phyloP scores from a whole-genome alignment of 257 asterid genomes.

The Penstemon davidsonii region DNA sequence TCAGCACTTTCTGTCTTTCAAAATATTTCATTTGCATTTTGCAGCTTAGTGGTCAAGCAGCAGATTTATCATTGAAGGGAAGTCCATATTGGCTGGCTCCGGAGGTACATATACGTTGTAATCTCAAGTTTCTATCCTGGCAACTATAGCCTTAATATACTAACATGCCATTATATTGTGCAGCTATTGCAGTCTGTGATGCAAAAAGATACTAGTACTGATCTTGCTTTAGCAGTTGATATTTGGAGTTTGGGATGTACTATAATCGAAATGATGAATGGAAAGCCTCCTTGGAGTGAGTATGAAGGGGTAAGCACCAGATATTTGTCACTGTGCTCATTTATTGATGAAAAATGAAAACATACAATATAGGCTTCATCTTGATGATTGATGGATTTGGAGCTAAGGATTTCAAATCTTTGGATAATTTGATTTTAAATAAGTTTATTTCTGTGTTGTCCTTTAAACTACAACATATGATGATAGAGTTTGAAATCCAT shows the following conservation, averaged over 20 bases:
- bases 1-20: background rate
- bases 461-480: too few relatives aligned
- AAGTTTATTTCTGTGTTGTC: too few relatives aligned
- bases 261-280: conserved; percentile 79
- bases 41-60: conserved; percentile 73
- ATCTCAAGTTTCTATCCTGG: conserved; percentile 5
- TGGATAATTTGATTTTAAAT: too few relatives aligned
- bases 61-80: conserved; percentile 79
- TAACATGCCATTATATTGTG: conserved; percentile 28
- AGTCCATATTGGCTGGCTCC: conserved; percentile 98
- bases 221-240: conserved; percentile 75
- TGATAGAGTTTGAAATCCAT: too few relatives aligned
- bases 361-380: too few relatives aligned
- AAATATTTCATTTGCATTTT: conserved; percentile 26
- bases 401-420: too few relatives aligned
- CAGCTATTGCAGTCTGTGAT: conserved; percentile 69
- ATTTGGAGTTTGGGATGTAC: conserved; percentile 98
- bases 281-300: conserved; percentile 97
- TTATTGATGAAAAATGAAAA: too few relatives aligned
- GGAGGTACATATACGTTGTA: conserved; percentile 51
- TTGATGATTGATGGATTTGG: too few relatives aligned
- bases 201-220: conserved; percentile 51
- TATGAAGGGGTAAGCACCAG: conserved; percentile 70
- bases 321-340: conserved; percentile 9
- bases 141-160: conserved; percentile 23